Percentiles rank a stretch among this genome's conserved stretches.
These are phyloP conservation scores for Cryphonectria carpinicola DNA, from an alignment of 2,329 filamentous ascomycete species.

Conservation along the genomic window DNA sequence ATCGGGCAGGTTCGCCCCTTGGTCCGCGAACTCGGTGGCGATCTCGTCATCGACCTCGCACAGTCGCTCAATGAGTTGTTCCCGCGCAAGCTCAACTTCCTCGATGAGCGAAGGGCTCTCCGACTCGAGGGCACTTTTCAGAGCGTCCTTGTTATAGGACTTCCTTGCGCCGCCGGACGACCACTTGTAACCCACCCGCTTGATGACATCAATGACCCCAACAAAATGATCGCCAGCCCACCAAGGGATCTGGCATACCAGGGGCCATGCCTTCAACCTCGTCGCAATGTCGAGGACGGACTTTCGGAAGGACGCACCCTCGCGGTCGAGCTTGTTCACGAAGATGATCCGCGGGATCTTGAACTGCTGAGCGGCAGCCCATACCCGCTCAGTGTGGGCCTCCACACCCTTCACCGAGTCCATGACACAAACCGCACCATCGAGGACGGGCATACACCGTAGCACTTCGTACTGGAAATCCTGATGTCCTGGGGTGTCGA, in stretches of 20 bases:
- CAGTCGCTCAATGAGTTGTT: constrained; percentile 78
- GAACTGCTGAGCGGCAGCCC: constrained; percentile 86
- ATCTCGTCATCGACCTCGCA: constrained; percentile 88
- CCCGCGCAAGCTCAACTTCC: constrained; percentile 76
- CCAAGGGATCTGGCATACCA: constrained; percentile 95
- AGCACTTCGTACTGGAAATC: constrained; percentile 98
- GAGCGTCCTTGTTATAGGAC: constrained; percentile 34
- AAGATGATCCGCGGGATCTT: constrained; percentile 81
- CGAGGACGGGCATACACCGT: constrained; percentile 66
- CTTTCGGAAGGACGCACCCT: constrained; percentile 79
- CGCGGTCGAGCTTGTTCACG: constrained; percentile 84
- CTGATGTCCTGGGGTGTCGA: constrained; percentile 95
- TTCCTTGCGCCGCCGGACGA: constrained; percentile 44
- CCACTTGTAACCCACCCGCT: constrained; percentile 77
- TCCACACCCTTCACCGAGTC: constrained; percentile 66
- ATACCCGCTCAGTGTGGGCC: constrained; percentile 95
- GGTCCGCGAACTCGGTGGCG: constrained; percentile 81
- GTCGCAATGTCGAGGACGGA: constrained; percentile 85
- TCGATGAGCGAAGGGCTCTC: constrained; percentile 60
- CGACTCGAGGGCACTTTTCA: constrained; percentile 47
- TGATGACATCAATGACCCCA: constrained; percentile 83
- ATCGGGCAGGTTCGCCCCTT: constrained; percentile 73
- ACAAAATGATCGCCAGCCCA: constrained; percentile 81
- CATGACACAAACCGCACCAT: constrained; percentile 42
- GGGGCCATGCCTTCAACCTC: constrained; percentile 80